Conservation (phyloP, 1,139 yeast genomes). For the Yamadazyma epiphylla region DNA sequence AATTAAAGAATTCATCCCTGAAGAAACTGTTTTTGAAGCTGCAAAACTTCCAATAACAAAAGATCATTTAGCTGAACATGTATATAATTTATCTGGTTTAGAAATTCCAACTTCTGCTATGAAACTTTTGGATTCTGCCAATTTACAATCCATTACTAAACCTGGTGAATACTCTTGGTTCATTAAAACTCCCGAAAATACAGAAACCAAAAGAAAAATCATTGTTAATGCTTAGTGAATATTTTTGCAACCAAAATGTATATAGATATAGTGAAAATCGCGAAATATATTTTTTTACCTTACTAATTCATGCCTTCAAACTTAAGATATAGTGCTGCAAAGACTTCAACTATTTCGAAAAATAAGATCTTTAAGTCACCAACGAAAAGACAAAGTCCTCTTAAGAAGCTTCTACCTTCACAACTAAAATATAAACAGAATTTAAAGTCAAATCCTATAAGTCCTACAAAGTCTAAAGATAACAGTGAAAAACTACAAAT, state of each 20-base stretch:
- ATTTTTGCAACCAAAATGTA: no score
- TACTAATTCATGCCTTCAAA: constrained; percentile 17
- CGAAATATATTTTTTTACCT: constrained; percentile 2
- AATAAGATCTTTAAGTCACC: constrained; percentile 18
- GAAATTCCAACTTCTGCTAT: constrained; percentile 24
- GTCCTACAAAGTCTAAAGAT: constrained; percentile 4
- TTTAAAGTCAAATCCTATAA: constrained; percentile 5
- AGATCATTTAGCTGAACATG: constrained; percentile 18
- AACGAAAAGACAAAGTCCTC: constrained; percentile 16
- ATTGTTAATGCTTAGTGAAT: no score
- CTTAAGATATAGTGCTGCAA: constrained; percentile 40
- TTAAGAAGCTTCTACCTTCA: constrained; percentile 24
- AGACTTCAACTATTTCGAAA: constrained; percentile 32
- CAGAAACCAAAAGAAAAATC: constrained; percentile 4
- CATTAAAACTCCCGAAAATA: constrained; percentile 10
- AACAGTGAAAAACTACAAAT: constrained; percentile 15
- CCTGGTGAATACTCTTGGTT: constrained; percentile 28
- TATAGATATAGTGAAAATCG: constrained; percentile 3
- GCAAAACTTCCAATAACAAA: constrained; percentile 26
- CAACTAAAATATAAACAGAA: constrained; percentile 22
- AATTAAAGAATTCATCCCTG: constrained; percentile 31
- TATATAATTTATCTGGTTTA: constrained; percentile 29
- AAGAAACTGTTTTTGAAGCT: constrained; percentile 10
- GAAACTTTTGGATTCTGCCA: constrained; percentile 13
- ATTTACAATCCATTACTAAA: constrained; percentile 18